Conservation (phyloP, 2,329 filamentous ascomycete genomes). For the Botrytis sinoallii region DNA sequence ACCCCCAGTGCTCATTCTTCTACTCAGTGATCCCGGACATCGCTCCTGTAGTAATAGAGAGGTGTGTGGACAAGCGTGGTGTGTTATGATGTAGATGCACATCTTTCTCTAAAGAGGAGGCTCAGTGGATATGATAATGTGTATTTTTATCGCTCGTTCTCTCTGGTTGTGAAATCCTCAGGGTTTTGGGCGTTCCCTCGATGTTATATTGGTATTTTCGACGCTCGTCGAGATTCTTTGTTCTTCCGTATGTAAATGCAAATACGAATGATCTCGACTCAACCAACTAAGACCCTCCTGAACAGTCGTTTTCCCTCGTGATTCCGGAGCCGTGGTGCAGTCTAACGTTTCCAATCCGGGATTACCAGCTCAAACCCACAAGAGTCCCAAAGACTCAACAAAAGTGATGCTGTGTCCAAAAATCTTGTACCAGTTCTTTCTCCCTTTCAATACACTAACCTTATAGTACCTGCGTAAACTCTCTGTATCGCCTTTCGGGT, state of each 20-base stretch:
- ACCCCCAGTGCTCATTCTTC: not conserved
- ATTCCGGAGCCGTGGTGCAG: not conserved
- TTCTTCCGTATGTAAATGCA: not conserved
- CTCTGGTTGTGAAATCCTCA: conserved; percentile 49
- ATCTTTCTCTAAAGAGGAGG: not conserved
- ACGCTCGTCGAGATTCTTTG: not conserved
- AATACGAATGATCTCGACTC: not conserved
- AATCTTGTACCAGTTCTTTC: not conserved
- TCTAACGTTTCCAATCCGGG: not conserved
- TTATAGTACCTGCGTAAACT: not conserved
- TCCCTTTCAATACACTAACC: not conserved
- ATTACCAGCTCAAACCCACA: not conserved
- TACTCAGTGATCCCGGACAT: not conserved
- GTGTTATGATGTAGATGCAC: conserved; percentile 3
- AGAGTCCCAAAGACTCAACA: not conserved
- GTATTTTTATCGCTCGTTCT: not conserved
- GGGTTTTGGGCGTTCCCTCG: not conserved
- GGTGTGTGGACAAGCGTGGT: not conserved
- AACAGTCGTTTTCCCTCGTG: not conserved
- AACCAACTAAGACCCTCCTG: not conserved
- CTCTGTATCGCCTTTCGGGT: not conserved
- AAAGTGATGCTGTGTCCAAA: not conserved
- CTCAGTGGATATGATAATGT: not conserved
- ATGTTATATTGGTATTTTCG: not conserved
- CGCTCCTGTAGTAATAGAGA: not conserved